These are phyloP conservation scores for Ceratobasidium sp. DNA, from an alignment of 1,284 basidiomycete species.

Conservation along the genomic window DNA sequence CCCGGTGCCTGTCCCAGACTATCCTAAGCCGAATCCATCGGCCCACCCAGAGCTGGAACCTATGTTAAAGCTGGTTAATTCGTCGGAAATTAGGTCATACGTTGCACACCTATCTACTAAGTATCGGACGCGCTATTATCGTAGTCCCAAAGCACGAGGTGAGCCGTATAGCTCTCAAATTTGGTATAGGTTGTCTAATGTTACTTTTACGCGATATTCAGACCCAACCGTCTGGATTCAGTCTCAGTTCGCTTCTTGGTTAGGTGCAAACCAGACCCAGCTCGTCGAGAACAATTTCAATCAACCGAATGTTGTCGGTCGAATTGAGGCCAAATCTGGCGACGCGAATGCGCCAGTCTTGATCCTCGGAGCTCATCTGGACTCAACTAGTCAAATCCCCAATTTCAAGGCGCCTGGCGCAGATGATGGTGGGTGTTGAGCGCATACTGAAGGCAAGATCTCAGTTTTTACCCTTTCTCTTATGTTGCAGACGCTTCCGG, in stretches of 20 bases:
- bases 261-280: constrained; percentile 13
- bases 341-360: constrained; percentile 62
- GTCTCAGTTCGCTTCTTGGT: constrained; percentile 34
- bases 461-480: not conserved
- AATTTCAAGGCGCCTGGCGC: constrained; percentile 63
- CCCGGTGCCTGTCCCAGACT: constrained; percentile 9
- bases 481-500: constrained; percentile 72
- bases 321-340: constrained; percentile 59
- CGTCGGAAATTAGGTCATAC: constrained; percentile 38
- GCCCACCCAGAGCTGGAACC: constrained; percentile 44
- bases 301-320: constrained; percentile 74
- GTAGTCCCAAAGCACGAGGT: constrained; percentile 41
- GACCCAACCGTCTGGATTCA: constrained; percentile 23
- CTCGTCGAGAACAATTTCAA: constrained; percentile 28
- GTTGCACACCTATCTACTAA: constrained; percentile 41
- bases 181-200: not conserved
- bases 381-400: constrained; percentile 32
- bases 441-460: not conserved
- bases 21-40: constrained; percentile 34
- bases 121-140: constrained; percentile 47
- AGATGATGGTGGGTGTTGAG: constrained; percentile 57
- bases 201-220: not conserved
- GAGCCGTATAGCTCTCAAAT: not conserved
- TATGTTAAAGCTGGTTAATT: constrained; percentile 38
- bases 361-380: constrained; percentile 73